These are phyloP conservation scores for Vigna angularis DNA, from an alignment of 306 rosid species.

Conservation along the genomic window DNA sequence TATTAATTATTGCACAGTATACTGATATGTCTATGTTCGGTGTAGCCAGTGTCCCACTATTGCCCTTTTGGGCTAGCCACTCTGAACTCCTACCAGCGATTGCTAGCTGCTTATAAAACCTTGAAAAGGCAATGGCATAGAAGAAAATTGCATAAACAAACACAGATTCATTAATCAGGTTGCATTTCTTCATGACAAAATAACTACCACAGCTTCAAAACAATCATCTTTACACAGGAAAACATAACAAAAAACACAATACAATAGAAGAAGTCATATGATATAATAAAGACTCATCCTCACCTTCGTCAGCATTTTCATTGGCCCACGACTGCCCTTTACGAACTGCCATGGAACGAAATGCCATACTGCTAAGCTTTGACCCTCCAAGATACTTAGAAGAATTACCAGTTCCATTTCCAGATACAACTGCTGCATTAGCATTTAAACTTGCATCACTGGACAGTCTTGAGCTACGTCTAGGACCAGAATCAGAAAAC, in stretches of 20 bases:
- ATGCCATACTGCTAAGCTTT: conserved; percentile 74
- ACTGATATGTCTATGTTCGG: neutral
- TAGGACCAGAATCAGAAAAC: conserved; percentile 92
- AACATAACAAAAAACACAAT: conserved; percentile 19
- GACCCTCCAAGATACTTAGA: conserved; percentile 88
- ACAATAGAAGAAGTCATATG: neutral
- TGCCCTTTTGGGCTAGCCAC: neutral
- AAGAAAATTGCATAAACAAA: conserved; percentile 30
- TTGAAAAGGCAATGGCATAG: conserved; percentile 11
- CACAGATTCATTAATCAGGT: neutral
- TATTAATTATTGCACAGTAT: neutral
- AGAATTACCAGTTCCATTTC: conserved; percentile 81
- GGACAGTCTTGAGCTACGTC: conserved; percentile 88
- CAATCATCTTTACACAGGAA: conserved; percentile 26
- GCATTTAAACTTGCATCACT: conserved; percentile 71
- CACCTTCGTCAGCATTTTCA: conserved; percentile 92
- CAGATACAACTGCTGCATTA: conserved; percentile 62
- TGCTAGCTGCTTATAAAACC: conserved; percentile 11
- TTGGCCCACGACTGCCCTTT: conserved; percentile 88
- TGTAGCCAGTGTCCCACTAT: neutral
- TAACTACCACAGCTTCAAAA: conserved; percentile 22
- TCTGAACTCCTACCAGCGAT: neutral
- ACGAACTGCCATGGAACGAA: conserved; percentile 73
- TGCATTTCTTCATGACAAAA: neutral
- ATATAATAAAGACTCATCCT: conserved; percentile 24